A percentile compares a stretch with the other conserved stretches of the same genome.
Evolutionary conservation across 805 yeast genomes (phyloP).

Genomic region (Metschnikowia lachancei): DNA sequence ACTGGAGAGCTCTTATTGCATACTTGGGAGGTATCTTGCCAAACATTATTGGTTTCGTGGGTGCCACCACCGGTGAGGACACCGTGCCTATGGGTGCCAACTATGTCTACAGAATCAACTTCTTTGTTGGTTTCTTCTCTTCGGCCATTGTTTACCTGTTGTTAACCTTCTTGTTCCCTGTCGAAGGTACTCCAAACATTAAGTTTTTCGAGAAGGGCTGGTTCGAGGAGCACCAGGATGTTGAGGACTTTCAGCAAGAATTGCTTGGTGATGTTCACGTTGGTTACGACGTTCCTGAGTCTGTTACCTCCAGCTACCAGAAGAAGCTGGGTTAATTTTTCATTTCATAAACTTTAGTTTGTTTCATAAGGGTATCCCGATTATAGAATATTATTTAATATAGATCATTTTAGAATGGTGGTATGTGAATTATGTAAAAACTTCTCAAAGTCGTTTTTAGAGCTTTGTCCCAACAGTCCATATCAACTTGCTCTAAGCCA

Average conservation of each 20-base stretch:
- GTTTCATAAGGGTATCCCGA: no score
- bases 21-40: constrained; percentile 79
- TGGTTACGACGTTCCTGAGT: constrained; percentile 17
- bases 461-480: no score
- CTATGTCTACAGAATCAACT: constrained; percentile 68
- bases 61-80: constrained; percentile 67
- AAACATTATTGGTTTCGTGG: constrained; percentile 83
- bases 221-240: constrained; percentile 61
- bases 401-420: no score
- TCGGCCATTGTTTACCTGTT: constrained; percentile 55
- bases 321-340: neutral
- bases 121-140: constrained; percentile 69
- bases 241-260: constrained; percentile 56
- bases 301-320: constrained; percentile 9
- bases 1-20: constrained; percentile 83
- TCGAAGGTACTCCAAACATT: constrained; percentile 36
- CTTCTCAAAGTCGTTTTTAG: no score
- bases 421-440: no score
- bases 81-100: constrained; percentile 75
- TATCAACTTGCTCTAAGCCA: no score
- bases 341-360: no score
- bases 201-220: constrained; percentile 53
- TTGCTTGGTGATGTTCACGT: constrained; percentile 28
- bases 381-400: no score
- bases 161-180: constrained; percentile 53